Base-by-base conservation (phyloP, 139 green algal species). In the Zygnema cylindricum region DNA sequence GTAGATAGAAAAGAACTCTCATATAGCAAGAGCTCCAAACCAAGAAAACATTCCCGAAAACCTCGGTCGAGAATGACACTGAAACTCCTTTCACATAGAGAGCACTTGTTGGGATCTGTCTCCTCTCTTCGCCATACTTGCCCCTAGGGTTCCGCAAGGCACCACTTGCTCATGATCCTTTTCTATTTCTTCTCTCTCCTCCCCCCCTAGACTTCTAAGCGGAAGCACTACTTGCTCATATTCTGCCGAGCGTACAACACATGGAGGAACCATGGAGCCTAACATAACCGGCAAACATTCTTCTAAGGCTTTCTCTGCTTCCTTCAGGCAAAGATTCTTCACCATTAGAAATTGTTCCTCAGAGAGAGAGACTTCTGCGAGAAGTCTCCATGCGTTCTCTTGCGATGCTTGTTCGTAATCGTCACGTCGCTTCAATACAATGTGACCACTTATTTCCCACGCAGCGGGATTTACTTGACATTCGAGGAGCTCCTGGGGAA, bases 401-500 rank as follows among this genome's bases (percentile, higher is more conserved):
- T 92, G 36, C 33, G 84, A 87, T 0, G 76, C 55, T 41, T 76
- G 82, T 0, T 98, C 95, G 82, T 98, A 99, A 87, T 99, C 95
- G 41, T 95, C 41, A 21, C 86, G 42, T 11, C 95, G 94, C 94
- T 99, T 99, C 55, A 98, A 90, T 83, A 99, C 94, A 87, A 99
- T 93, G 92, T 99, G 98, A 0, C 98, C 98, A 1, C 95, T 94
- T 83, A 99, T 97, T 93, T 99, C 98, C 88, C 97, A 99, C 23
- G 92, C 90, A 0, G 98, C 98, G 0, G 98, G 98, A 93, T 99
- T 98, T 21, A 99, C 95, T 3, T 94, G 92, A 21, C 89, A 94
- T 32, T 93, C 94, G 41, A 96, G 85, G 40, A 96, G 25, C n/a
- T 93, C 91, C 42, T 88, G 73, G 1, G 90, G 86, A 0, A 96